Evolutionary conservation across 2,329 filamentous ascomycete species (phyloP), one percentile per base, ranked within the genome.

Genomic region (Aspergillus tanneri): DNA sequence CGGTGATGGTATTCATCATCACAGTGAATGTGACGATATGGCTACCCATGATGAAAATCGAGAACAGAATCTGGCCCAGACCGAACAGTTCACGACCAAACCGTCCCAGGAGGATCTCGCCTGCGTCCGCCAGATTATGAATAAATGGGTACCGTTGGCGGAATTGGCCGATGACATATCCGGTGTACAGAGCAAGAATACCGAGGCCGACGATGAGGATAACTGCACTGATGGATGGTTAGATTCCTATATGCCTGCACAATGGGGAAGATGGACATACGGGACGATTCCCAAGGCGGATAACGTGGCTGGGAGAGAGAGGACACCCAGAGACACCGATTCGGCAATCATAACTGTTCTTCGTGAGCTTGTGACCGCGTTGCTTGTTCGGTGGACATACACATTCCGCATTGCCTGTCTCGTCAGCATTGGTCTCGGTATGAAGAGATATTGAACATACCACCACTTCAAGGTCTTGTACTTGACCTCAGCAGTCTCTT

Each of bases 21-120:
- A 87, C 83, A 24, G 78, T 79, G 55, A 87, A 87, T 0, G 84
- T 86, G 54, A 88, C 70, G 47, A 86, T 77, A 67, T 89, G 86
- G n/a, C 83, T 85, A 24, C 79, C 84, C 67, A 85, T 83, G 52
- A 86, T 80, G 70, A 88, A 86, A 53, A 85, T 72, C 23, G 87
- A 74, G 65, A 87, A 82, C 19, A 87, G 67, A 2, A 79, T 69
- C 56, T 86, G 84, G 56, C 80, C 83, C 49, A 74, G 69, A 19
- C 83, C 83, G 36, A 86, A 75, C 19, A 88, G 55, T 63, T 86
- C 82, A 49, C 82, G 79, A 1, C 82, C 84, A 32, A 81, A 72
- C 7, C 69, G 69, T 11, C 86, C 86, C 54, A 78, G 73, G 42
- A 88, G 73, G 49, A 87, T 72, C 34, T 77, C 72, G 1, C 84